phyloP scores from a whole-genome alignment of 345 rosid species.

The Populus alba region DNA sequence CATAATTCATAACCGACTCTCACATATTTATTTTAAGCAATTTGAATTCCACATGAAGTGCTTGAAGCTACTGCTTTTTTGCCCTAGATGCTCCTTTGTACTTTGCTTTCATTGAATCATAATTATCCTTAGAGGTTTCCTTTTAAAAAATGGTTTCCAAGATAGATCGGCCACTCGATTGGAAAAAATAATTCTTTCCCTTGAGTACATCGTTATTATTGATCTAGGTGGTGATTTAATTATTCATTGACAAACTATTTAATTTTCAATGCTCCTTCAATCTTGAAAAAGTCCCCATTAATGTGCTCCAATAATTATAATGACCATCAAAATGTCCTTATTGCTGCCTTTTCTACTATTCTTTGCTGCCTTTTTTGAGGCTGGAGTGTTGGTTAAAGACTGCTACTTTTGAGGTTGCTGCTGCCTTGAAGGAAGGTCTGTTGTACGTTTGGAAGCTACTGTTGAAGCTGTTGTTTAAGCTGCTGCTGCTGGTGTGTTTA shows the following conservation, averaged over 20 bases:
- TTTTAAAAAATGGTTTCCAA: not conserved
- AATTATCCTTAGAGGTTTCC: not conserved
- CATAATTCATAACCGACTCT: not conserved
- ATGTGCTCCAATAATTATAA: not conserved
- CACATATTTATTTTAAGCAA: not conserved
- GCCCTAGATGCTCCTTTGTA: not conserved
- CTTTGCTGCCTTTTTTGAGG: too few relatives aligned
- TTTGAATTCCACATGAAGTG: not conserved
- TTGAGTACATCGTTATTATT: too few relatives aligned
- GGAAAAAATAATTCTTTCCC: not conserved
- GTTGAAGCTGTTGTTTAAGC: too few relatives aligned
- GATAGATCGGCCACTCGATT: not conserved
- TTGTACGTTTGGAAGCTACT: too few relatives aligned
- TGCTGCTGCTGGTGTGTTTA: too few relatives aligned
- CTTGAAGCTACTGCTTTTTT: not conserved
- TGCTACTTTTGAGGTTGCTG: too few relatives aligned
- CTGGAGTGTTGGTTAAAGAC: too few relatives aligned
- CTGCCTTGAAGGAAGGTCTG: too few relatives aligned
- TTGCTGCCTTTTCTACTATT: too few relatives aligned
- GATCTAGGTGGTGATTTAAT: not conserved
- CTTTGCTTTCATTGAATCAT: not conserved
- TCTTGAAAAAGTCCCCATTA: not conserved
- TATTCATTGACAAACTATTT: too few relatives aligned
- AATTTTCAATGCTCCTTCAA: not conserved
- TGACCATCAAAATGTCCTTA: not conserved